Conservation (phyloP, 1,139 yeast species). For the Wickerhamomyces sp. region DNA sequence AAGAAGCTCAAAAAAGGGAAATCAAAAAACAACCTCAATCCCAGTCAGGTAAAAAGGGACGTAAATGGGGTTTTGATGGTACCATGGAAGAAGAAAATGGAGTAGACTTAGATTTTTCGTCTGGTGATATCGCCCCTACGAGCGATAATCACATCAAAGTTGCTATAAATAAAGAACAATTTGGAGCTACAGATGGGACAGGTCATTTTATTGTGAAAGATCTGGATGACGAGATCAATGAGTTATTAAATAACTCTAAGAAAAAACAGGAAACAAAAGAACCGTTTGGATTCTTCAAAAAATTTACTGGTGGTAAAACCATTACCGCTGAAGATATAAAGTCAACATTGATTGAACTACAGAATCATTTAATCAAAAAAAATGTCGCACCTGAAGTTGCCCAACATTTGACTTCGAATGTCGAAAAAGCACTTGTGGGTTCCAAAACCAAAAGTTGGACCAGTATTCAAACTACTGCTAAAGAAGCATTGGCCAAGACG, state of each 20-base stretch:
- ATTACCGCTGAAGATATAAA: constrained; percentile 51
- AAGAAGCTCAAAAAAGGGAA: neutral
- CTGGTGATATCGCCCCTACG: constrained; percentile 17
- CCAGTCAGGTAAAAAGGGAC: constrained; percentile 25
- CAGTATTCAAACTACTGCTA: constrained; percentile 53
- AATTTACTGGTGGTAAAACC: constrained; percentile 56
- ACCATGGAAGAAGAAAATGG: constrained; percentile 37
- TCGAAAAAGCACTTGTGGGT: constrained; percentile 58
- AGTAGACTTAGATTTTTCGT: constrained; percentile 45
- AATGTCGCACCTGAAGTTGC: constrained; percentile 58
- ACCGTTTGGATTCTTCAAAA: constrained; percentile 53
- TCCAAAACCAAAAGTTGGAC: constrained; percentile 66
- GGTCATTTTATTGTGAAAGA: constrained; percentile 52
- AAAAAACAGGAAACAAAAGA: constrained; percentile 25
- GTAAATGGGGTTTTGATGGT: constrained; percentile 47
- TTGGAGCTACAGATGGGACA: constrained; percentile 42
- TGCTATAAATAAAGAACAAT: constrained; percentile 34
- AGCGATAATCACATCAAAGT: constrained; percentile 25
- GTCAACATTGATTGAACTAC: constrained; percentile 47
- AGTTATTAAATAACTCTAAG: constrained; percentile 29
- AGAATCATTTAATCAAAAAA: constrained; percentile 46
- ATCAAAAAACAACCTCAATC: neutral
- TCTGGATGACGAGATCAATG: constrained; percentile 41
- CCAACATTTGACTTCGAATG: constrained; percentile 49
- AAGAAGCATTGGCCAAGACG: constrained; percentile 68